Evolutionary conservation across 2,329 filamentous ascomycete genomes (phyloP).

Genomic region (Emydomyces testavorans): DNA sequence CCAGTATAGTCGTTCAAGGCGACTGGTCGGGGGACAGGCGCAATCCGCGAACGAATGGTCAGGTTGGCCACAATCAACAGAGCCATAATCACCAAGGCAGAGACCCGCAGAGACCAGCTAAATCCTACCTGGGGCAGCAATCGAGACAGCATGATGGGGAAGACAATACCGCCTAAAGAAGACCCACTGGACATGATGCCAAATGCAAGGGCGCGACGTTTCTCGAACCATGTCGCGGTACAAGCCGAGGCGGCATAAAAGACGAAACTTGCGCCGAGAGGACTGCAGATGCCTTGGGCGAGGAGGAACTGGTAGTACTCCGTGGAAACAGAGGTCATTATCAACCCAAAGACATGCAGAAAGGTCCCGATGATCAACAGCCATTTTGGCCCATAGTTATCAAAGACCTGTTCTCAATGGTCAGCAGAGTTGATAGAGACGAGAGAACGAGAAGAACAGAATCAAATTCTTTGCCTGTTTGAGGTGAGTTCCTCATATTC

Average conservation of each 20-base stretch:
- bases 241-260: slow-evolving; percentile 37
- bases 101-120: slow-evolving; percentile 47
- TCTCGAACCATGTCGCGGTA: slow-evolving; percentile 43
- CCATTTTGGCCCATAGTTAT: slow-evolving; percentile 50
- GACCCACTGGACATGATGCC: slow-evolving; percentile 46
- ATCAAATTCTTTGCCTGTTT: no score
- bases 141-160: slow-evolving; percentile 50
- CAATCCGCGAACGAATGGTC: slow-evolving; percentile 40
- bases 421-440: not conserved
- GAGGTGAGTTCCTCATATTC: no score
- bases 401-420: slow-evolving; percentile 37
- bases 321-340: slow-evolving; percentile 46
- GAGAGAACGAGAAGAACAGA: not conserved
- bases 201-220: slow-evolving; percentile 42
- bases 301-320: slow-evolving; percentile 49
- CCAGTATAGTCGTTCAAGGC: slow-evolving; percentile 3
- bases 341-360: slow-evolving; percentile 47
- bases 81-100: slow-evolving; percentile 50
- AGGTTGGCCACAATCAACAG: slow-evolving; percentile 44
- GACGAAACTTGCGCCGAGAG: slow-evolving; percentile 41
- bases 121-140: slow-evolving; percentile 45
- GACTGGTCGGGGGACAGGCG: slow-evolving; percentile 17
- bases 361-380: slow-evolving; percentile 43
- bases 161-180: slow-evolving; percentile 47
- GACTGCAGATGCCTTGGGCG: slow-evolving; percentile 44